These are phyloP conservation scores for Naganishia vaughanmartiniae DNA, from an alignment of 768 basidiomycete species.

Conservation along the genomic window DNA sequence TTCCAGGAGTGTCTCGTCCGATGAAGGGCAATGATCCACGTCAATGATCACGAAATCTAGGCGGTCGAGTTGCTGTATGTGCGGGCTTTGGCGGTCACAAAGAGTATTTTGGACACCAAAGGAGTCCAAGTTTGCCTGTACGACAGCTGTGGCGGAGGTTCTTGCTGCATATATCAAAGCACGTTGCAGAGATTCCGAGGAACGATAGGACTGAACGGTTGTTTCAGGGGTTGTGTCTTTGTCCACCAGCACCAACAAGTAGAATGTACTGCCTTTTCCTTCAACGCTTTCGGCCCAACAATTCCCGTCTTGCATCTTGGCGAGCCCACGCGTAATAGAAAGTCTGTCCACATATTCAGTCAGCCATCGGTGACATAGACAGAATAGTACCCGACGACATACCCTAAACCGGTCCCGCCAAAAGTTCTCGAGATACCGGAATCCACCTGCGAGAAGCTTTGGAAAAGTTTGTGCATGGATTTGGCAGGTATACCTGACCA, in stretches of 20 bases:
- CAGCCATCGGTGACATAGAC: not conserved
- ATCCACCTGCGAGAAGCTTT: constrained; percentile 44
- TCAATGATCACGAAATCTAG: constrained; percentile 8
- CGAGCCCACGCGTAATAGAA: constrained; percentile 43
- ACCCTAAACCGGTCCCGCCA: constrained; percentile 40
- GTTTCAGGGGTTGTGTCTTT: not conserved
- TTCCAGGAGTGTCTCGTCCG: too few relatives aligned
- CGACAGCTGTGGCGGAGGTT: not conserved
- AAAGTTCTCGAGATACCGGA: constrained; percentile 39
- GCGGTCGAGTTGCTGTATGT: too few relatives aligned
- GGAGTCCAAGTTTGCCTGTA: constrained; percentile 6
- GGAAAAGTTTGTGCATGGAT: constrained; percentile 44
- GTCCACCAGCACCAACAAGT: constrained; percentile 37
- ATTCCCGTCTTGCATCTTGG: constrained; percentile 41
- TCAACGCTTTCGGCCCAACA: constrained; percentile 39
- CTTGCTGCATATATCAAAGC: not conserved
- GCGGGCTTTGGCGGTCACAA: too few relatives aligned
- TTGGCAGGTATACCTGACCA: constrained; percentile 31
- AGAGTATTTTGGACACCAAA: not conserved
- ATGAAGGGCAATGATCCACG: not conserved
- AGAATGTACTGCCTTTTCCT: constrained; percentile 43
- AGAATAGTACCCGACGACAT: not conserved
- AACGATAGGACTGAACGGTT: not conserved
- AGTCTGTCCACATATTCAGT: constrained; percentile 17
- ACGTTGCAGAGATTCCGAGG: not conserved